phyloP scores from a whole-genome alignment of 768 basidiomycete genomes.

The Suillus spraguei region DNA sequence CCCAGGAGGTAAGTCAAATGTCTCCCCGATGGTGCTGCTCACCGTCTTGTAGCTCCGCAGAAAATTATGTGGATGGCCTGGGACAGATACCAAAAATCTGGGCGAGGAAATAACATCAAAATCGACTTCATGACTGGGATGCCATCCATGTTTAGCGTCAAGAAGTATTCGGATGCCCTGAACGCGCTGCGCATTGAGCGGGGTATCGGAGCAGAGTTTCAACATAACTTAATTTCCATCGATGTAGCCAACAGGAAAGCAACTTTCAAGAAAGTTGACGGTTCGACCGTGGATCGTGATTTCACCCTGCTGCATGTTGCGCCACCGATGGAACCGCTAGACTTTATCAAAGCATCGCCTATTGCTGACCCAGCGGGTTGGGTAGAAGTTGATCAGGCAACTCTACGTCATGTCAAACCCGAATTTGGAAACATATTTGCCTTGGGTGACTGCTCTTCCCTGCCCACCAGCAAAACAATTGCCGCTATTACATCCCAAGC shows the following conservation, averaged over 20 bases:
- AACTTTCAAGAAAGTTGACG: conserved; percentile 82
- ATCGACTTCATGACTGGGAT: conserved; percentile 87
- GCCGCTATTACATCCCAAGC: conserved; percentile 92
- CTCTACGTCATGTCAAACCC: conserved; percentile 83
- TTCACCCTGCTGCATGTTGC: conserved; percentile 85
- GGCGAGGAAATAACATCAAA: conserved; percentile 56
- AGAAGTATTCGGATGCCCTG: conserved; percentile 92
- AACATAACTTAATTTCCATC: conserved; percentile 79
- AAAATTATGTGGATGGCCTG: conserved; percentile 99
- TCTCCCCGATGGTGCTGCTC: conserved; percentile 7
- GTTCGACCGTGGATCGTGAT: conserved; percentile 65
- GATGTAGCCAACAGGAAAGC: conserved; percentile 74
- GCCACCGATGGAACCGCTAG: conserved; percentile 91
- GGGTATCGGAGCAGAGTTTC: conserved; percentile 79
- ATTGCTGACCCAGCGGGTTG: conserved; percentile 84
- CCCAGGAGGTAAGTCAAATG: conserved; percentile 64
- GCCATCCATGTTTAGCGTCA: conserved; percentile 96
- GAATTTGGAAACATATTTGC: conserved; percentile 83
- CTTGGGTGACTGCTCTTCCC: conserved; percentile 88
- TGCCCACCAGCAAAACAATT: conserved; percentile 96
- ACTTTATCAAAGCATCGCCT: conserved; percentile 76
- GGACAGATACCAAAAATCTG: conserved; percentile 72
- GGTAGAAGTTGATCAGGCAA: conserved; percentile 84
- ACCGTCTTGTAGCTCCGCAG: conserved; percentile 60
- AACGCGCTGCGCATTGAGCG: conserved; percentile 76